Base-by-base conservation (phyloP, 148 eudicot species). In the Arbutus unedo region DNA sequence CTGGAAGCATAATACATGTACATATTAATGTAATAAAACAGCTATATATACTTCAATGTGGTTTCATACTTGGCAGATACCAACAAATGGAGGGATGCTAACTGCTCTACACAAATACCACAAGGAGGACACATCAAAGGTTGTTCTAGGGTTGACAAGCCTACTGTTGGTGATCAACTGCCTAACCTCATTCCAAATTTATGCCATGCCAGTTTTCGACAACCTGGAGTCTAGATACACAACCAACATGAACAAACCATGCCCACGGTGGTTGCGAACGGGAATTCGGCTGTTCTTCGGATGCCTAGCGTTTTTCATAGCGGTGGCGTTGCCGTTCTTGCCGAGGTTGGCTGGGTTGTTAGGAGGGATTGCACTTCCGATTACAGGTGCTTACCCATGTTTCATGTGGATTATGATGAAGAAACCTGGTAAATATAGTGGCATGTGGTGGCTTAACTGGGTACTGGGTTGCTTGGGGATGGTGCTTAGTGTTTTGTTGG, bases 141-240 rank as follows among this genome's bases (percentile, higher is more conserved):
- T 79, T 23, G 59, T 91, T 21, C 79, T 91, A 4, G 88, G 86
- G 66, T 64, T 87, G 9, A 82, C 91, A 70, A 88, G 89, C 88
- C 81, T 95, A 8, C 85, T 95, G 0, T 87, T 91, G 0, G 87
- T 91, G 16, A 83, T 93, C 77, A 90, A 92, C 85, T 56, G 95
- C 87, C 88, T 93, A 21, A 89, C 91, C 77, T 92, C 96, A 2
- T 95, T 90, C 90, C 98, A 92, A 64, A 85, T 95, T 48, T 95
- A 92, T n/a, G 95, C 96, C n/a, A 95, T 95, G 98, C 98, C 96
- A 0, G 93, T 91, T 10, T 95, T 93, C 31, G 98, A 95, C 87
- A 95, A 93, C 88, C 68, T 93, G 0, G 98, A 95, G 85, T 85
- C 84, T 19, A 86, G 88, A 31, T 91, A 87, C 86, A 91, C 91